Evolutionary conservation across 176 grass and related monocot species (phyloP).

Genomic region (Raddia guianensis): DNA sequence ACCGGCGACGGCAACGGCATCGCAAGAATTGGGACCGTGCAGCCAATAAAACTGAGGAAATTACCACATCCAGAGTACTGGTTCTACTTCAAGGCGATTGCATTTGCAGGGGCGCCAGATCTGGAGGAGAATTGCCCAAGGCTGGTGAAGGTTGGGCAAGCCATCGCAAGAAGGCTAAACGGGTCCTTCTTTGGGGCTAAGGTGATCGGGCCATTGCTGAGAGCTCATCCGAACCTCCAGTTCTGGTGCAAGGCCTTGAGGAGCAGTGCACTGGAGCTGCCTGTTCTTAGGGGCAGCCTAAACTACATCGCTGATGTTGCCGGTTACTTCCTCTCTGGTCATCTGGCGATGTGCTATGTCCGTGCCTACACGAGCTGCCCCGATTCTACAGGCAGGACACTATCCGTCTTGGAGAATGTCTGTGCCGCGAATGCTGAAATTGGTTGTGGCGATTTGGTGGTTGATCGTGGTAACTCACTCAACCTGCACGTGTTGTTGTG

Average conservation of each 20-base stretch:
- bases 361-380: too few species aligned
- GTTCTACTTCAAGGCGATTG: constrained; percentile 47
- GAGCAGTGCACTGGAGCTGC: too few species aligned
- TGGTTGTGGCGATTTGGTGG: too few species aligned
- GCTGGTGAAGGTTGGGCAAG: background rate
- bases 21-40: background rate
- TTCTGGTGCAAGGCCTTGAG: constrained; percentile 23
- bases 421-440: too few species aligned
- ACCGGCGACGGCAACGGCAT: background rate
- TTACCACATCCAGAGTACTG: background rate
- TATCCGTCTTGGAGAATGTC: too few species aligned
- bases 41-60: background rate
- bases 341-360: background rate
- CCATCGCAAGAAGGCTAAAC: background rate
- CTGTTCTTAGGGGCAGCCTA: too few species aligned
- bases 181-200: constrained; percentile 11
- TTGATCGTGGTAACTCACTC: too few species aligned
- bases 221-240: background rate
- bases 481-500: too few species aligned
- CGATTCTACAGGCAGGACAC: too few species aligned
- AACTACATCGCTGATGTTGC: too few species aligned
- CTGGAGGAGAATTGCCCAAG: constrained; percentile 2
- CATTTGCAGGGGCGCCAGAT: background rate
- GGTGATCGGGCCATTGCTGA: background rate
- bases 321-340: background rate